Conservation (phyloP, 1,284 basidiomycete species). For the Ustilago hordei region DNA sequence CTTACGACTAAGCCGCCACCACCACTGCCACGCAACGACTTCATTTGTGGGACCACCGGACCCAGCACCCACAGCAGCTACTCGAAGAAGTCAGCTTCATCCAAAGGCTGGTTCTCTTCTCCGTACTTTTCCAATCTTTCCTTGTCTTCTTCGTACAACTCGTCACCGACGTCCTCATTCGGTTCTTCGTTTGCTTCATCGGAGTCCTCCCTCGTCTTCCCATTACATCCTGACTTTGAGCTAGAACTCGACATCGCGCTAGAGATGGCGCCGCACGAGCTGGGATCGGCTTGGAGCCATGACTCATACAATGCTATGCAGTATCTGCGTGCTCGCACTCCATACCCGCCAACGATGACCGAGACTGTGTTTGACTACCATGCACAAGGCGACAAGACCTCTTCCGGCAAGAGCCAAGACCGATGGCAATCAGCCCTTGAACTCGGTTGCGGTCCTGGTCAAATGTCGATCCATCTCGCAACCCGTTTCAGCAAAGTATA, state of each 20-base stretch:
- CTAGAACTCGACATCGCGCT: constrained; percentile 46
- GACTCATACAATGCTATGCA: constrained; percentile 44
- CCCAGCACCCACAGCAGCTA: neutral
- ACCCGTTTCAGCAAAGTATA: constrained; percentile 41
- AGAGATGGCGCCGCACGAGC: constrained; percentile 39
- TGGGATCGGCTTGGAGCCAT: constrained; percentile 46
- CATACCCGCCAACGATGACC: constrained; percentile 47
- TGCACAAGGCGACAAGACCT: constrained; percentile 14
- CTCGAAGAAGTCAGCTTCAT: neutral
- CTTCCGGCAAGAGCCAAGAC: neutral
- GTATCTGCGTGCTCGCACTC: constrained; percentile 45
- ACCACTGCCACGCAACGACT: constrained; percentile 1
- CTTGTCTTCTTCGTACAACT: constrained; percentile 2
- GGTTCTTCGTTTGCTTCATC: constrained; percentile 22
- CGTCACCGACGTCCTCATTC: neutral
- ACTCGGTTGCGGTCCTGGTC: constrained; percentile 49
- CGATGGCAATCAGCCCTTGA: constrained; percentile 44
- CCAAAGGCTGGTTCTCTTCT: constrained; percentile 18
- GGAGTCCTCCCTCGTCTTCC: constrained; percentile 28
- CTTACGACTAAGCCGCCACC: neutral
- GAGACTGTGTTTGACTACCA: constrained; percentile 44
- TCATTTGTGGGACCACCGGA: neutral
- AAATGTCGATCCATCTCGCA: constrained; percentile 48
- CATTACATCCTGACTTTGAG: constrained; percentile 36
- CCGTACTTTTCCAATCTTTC: constrained; percentile 17